Base-by-base conservation (phyloP, 768 basidiomycete genomes). In the Hericium coralloides region DNA sequence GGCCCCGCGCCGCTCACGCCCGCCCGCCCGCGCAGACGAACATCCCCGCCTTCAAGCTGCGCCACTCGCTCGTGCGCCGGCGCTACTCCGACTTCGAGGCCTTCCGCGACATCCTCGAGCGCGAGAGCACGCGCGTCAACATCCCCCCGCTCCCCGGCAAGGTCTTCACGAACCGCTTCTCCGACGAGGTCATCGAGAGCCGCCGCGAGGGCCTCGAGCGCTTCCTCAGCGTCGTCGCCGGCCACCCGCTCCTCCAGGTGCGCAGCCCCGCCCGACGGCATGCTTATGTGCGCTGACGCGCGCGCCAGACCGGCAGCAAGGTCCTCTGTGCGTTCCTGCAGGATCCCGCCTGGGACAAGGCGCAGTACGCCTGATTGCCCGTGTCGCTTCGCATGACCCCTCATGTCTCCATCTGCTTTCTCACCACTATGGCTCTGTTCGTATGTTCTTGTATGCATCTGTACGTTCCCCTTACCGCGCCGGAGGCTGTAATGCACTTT, bases 101-200 rank as follows among this genome's bases (percentile, higher is more conserved):
- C 1, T 99, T 99, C 79, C 85, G 94, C 52, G 95, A 99, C 69
- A 92, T 97, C 68, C 84, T 99, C 52, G 97, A 99, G 72, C 86
- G 93, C 65, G 97, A 99, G 72, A 90, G 87, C 4, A 97, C 95
- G 12, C 80, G 97, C 45, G 97, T 99, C 64, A 99, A 98, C 72
- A 98, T 99, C 67, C 95, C 97, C 1, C 84, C 92, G 17, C 83
- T 99, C 37, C 95, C 97, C 1, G 97, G 97, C 55, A 99, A 98
- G 72, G 92, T 98, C 41, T 99, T 99, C 74, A 97, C 95, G 36
- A 98, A 97, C 67, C 79, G 97, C 39, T 99, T 98, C 74, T 94
- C 93, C 15, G 95, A 98, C 64, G 97, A 99, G 71, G 89, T 98
- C 48, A 98, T 99, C 58, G 95, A 98, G 71, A 76, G 79, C 55